Base-by-base conservation (phyloP, 257 asterid genomes). In the Ophiorrhiza pumila region DNA sequence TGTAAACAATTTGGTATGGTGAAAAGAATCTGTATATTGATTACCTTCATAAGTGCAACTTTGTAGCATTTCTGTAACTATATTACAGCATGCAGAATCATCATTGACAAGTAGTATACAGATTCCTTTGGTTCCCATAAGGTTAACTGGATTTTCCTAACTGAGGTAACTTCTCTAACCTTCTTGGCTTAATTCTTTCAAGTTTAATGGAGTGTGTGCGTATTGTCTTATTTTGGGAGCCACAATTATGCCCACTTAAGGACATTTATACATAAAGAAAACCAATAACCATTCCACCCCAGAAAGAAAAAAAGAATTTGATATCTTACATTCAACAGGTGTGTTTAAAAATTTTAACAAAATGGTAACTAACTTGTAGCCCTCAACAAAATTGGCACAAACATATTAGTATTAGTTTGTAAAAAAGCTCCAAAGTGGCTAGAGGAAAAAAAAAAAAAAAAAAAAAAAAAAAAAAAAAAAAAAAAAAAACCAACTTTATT, bases 21-120 rank as follows among this genome's bases (percentile, higher is more conserved):
- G 39, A 15, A 15, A 22, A 39, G 35, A 25, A 55, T 52, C 42
- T 63, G 27, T 22, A 23, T 12, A 58, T 17, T 71, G 39, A 2
- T 25, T 83, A 92, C 98, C 98, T 88, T 85, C 76, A 77, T 86
- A 69, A 68, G 67, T 74, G 79, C 85, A 81, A 65, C 32, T 71
- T 32, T 68, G 80, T 72, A 87, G 92, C 87, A 92, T 77, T 78
- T 86, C 75, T 7, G 75, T 22, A 37, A 82, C 87, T 34, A 86
- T 77, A 43, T 71, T 80, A 22, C 64, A 77, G 78, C 87, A 85
- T 34, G 78, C 72, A 52, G 55, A 63, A 72, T 89, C 91, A 61
- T 82, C 88, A 55, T 78, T 79, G 76, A 76, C 83, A 52, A 86
- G 77, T 55, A 88, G 77, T 71, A 92, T 56, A 69, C 94, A 89